Evolutionary conservation across 352 stramenopile species (phyloP), one percentile per base, ranked within the genome.

Genomic region (Phytophthora sojae): DNA sequence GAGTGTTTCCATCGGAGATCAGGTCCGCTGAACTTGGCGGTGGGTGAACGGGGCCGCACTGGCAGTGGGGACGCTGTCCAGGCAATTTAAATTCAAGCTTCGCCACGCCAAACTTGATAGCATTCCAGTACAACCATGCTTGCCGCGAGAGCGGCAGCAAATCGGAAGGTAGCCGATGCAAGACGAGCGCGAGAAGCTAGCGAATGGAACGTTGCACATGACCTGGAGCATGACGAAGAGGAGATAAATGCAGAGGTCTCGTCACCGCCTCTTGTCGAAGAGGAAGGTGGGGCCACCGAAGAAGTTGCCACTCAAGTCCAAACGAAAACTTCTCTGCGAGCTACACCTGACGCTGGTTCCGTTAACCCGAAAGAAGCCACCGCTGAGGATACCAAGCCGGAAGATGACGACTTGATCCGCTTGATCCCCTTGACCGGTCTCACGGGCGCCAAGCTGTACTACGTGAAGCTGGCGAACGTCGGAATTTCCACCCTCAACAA

Each of bases 401-500:
- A 85, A 37, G 68, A 88, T 12, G 61, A 59, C 15, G 70, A 71
- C 2, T 2, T 61, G 8, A 80, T 88, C 53, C 53, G 29, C 21
- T 45, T 78, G 6, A 75, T 89, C 11, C 51, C 78, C 1, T 68
- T 91, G 6, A 64, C 70, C 1, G 78, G 68, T 0, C 66, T 91
- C 30, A 68, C 51, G 1, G 86, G 86, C 4, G 32, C 47, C 14
- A 57, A 57, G 14, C 71, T 68, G 12, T 8, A 58, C 11, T 90
- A 85, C 39, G 60, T 92, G 11, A 65, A 59, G 1, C 19, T 82
- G 1, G 61, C 72, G 11, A 93, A 93, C 61, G 4, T 69, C 8
- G 66, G 65, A 15, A 87, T 89, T 29, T 45, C 30, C 3, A 80
- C 77, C n/a, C 76, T 93, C 6, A 75, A 76, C 62, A 80, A 82